Evolutionary conservation across 2,329 filamentous ascomycete genomes (phyloP).

Genomic region (Cercospora nicotianae): DNA sequence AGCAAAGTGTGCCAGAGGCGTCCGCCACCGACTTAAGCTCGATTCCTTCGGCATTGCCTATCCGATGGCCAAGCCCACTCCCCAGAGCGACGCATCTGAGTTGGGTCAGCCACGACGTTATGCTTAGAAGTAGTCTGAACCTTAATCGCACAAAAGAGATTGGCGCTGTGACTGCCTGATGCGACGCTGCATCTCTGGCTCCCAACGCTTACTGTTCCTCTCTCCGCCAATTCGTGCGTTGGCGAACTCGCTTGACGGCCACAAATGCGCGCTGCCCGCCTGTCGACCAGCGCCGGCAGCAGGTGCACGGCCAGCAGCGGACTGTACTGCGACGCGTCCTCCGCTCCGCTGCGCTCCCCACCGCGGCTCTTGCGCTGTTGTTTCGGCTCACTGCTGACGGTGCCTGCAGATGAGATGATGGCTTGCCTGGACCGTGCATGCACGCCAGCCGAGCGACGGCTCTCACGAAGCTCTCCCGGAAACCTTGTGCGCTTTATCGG

Average conservation of each 20-base stretch:
- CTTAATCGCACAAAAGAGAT: slow-evolving; percentile 23
- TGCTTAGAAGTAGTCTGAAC: slow-evolving; percentile 30
- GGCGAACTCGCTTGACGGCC: slow-evolving; percentile 7
- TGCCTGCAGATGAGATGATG: neutral
- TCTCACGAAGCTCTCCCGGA: slow-evolving; percentile 12
- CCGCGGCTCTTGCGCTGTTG: slow-evolving; percentile 5
- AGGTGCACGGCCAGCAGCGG: neutral
- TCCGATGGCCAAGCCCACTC: slow-evolving; percentile 19
- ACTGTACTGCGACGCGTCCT: neutral
- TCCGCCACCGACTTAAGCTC: slow-evolving; percentile 25
- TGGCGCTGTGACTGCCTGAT: slow-evolving; percentile 28
- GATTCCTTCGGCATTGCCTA: slow-evolving; percentile 24
- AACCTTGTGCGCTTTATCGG: slow-evolving; percentile 20
- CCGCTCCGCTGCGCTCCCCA: neutral
- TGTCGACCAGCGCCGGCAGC: neutral
- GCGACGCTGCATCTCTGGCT: slow-evolving; percentile 20
- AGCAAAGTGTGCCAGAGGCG: slow-evolving; percentile 15
- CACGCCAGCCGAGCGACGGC: slow-evolving; percentile 9
- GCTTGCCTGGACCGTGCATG: neutral
- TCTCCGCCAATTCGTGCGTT: neutral
- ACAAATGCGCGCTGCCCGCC: neutral
- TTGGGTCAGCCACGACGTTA: slow-evolving; percentile 23
- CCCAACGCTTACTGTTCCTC: slow-evolving; percentile 18
- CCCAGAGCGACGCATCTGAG: slow-evolving; percentile 3
- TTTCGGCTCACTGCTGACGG: neutral